Evolutionary conservation across 2,329 filamentous ascomycete species (phyloP).

Genomic region (Colletotrichum brevisporum): DNA sequence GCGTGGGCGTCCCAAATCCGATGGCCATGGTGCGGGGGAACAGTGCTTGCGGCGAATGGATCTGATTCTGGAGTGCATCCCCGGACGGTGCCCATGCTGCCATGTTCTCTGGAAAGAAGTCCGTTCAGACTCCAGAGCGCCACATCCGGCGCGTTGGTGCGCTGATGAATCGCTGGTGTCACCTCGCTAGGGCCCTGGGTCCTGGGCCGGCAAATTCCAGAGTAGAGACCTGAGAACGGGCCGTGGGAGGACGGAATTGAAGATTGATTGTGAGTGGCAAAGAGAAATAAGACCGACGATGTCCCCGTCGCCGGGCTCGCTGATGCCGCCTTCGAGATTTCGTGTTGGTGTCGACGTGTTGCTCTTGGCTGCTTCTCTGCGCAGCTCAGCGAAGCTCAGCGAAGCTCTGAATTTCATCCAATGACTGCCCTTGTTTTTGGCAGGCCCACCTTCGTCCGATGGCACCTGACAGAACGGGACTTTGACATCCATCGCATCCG

Average conservation of each 20-base stretch:
- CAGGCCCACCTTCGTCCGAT: constrained; percentile 18
- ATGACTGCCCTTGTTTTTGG: neutral
- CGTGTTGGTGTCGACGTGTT: neutral
- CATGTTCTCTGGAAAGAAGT: neutral
- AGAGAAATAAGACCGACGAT: constrained; percentile 15
- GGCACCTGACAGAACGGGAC: constrained; percentile 2
- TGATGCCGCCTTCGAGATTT: neutral
- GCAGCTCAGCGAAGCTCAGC: neutral
- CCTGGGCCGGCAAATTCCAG: neutral
- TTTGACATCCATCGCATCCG: neutral
- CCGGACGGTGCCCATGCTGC: neutral
- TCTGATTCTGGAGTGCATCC: constrained; percentile 3
- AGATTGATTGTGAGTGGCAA: neutral
- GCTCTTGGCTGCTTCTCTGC: neutral
- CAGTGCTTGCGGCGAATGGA: constrained; percentile 6
- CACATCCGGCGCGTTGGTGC: neutral
- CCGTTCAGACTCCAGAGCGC: neutral
- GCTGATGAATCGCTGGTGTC: constrained; percentile 9
- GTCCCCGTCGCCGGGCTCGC: neutral
- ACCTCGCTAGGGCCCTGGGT: neutral
- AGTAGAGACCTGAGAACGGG: neutral
- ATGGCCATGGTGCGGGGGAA: constrained; percentile 27
- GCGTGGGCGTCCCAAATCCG: neutral
- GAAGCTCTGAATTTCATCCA: constrained; percentile 1
- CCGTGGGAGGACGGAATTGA: neutral